phyloP scores from a whole-genome alignment of 2,329 filamentous ascomycete species.

The Scedosporium minutisporum region DNA sequence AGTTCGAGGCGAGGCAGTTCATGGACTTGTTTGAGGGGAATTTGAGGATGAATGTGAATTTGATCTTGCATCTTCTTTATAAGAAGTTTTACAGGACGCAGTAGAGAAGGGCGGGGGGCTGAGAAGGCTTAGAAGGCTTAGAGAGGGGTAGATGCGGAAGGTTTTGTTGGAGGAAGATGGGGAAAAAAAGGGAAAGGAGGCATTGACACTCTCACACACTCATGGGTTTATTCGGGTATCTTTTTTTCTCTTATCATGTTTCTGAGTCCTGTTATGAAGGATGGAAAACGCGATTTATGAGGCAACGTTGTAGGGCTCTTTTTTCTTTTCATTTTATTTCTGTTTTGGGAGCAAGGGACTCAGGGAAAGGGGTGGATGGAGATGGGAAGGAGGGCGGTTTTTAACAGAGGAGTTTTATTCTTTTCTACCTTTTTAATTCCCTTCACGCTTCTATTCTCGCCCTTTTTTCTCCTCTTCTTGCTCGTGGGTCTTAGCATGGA shows the following conservation, averaged over 20 bases:
- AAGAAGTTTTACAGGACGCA: slow-evolving; percentile 92
- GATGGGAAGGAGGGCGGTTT: slow-evolving; percentile 4
- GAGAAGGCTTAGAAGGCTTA: neutral
- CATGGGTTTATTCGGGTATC: neutral
- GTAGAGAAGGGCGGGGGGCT: slow-evolving; percentile 21
- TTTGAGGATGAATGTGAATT: slow-evolving; percentile 87
- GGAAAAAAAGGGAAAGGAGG: neutral
- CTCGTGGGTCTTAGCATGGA: neutral
- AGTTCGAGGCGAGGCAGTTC: slow-evolving; percentile 95
- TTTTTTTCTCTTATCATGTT: neutral
- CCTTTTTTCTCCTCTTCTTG: slow-evolving; percentile 1
- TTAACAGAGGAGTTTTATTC: neutral
- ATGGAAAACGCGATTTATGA: neutral
- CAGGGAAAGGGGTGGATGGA: neutral
- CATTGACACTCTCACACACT: neutral
- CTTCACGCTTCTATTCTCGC: neutral
- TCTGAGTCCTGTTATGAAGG: neutral
- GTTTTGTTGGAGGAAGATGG: neutral
- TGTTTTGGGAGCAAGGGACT: neutral
- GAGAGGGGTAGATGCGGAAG: neutral
- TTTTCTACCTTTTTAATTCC: slow-evolving; percentile 1
- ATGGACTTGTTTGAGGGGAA: slow-evolving; percentile 85
- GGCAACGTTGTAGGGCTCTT: slow-evolving; percentile 1
- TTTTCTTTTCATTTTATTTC: neutral
- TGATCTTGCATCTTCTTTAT: slow-evolving; percentile 92